Evolutionary conservation across 148 eudicot species (phyloP), one percentile per base, ranked within the genome.

Genomic region (Arbutus unedo): DNA sequence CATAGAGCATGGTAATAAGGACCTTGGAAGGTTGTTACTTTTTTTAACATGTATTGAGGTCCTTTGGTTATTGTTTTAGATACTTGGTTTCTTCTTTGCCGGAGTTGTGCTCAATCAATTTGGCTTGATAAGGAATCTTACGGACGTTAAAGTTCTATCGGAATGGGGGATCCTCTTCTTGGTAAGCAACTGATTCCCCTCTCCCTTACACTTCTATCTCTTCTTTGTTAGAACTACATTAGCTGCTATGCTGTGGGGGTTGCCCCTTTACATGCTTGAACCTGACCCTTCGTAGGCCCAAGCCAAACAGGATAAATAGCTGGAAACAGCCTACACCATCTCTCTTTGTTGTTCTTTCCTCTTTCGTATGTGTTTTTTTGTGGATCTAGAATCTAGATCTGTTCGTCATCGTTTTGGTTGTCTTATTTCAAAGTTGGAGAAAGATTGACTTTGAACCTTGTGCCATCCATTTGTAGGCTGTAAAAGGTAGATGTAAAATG

Each of bases 141-240:
- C 94, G 9, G 99, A 96, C 82, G 97, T 96, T 74, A 96, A 96
- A 85, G 80, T 96, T 89, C 94, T 96, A 50, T 96, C 99, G 7
- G 99, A 96, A 80, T 96, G 99, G 99, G 99, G 99, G 2, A 93
- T 96, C 79, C 98, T 96, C 81, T 96, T 96, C 87, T 87, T 94
- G 99, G 99, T 96, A 90, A 87, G 86, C 45, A 77, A 16, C n/a
- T 25, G 6, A 57, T 8, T 44, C 59, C 67, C 50, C 48, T 21
- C 44, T 31, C 49, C 19, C 56, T n/a, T 8, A 62, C 79, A 11
- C 41, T 48, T n/a, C 11, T 18, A 16, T 31, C 74, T 41, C 49
- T 68, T 43, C 49, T 43, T 73, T 73, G 49, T 18, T 6, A 18
- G 51, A n/a, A 23, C 5, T 19, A 31, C 54, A 45, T 14, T 44